Evolutionary conservation across 2,329 filamentous ascomycete species (phyloP).

Genomic region (Pochonia chlamydosporia): DNA sequence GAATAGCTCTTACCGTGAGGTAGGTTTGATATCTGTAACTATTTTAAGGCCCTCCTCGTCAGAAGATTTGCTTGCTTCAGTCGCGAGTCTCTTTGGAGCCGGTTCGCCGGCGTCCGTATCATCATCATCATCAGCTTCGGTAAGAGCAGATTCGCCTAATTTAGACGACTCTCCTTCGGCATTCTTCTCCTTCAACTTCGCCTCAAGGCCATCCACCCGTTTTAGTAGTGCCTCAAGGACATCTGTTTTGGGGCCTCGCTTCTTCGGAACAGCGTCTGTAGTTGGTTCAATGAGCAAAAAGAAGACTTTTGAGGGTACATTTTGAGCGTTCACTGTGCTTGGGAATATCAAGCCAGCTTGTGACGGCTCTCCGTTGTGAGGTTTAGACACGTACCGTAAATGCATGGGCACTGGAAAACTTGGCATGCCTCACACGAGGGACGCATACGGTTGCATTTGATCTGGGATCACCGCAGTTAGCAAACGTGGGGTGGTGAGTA

Average conservation of each 20-base stretch:
- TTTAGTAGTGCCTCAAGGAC: constrained; percentile 80
- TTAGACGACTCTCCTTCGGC: constrained; percentile 17
- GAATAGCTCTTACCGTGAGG: not conserved
- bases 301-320: not conserved
- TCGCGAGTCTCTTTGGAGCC: constrained; percentile 32
- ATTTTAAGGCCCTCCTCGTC: not conserved
- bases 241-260: constrained; percentile 84
- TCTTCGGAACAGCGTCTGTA: constrained; percentile 81
- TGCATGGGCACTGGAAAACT: constrained; percentile 80
- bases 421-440: constrained; percentile 85
- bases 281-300: constrained; percentile 4
- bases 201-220: constrained; percentile 79
- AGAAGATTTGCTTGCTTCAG: constrained; percentile 26
- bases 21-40: not conserved
- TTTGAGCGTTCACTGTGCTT: not conserved
- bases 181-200: constrained; percentile 67
- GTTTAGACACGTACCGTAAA: constrained; percentile 65
- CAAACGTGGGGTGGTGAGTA: not conserved
- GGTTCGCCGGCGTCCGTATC: constrained; percentile 23
- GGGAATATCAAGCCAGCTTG: not conserved
- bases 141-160: not conserved
- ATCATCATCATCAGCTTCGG: not conserved
- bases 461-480: constrained; percentile 44
- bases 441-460: constrained; percentile 83
- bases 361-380: not conserved